phyloP scores from a whole-genome alignment of 768 basidiomycete genomes.

The Leccinum uliginosum region DNA sequence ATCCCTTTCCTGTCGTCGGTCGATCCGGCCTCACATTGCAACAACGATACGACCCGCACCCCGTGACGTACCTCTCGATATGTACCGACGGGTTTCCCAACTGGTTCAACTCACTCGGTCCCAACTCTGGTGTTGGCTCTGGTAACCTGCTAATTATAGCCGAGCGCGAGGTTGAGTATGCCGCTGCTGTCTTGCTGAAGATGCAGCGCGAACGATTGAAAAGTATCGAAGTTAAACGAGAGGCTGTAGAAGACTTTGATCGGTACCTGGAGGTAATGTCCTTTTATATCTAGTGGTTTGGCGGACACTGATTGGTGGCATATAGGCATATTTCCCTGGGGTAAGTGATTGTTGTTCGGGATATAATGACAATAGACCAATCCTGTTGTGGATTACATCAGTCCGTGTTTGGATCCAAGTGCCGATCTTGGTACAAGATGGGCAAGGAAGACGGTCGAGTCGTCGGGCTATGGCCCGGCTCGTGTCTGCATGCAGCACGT shows the following conservation, averaged over 20 bases:
- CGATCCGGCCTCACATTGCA: constrained; percentile 49
- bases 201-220: constrained; percentile 59
- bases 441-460: constrained; percentile 54
- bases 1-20: constrained; percentile 50
- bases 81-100: constrained; percentile 67
- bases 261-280: constrained; percentile 47
- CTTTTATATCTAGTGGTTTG: not conserved
- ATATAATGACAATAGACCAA: constrained; percentile 19
- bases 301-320: not conserved
- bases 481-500: constrained; percentile 46
- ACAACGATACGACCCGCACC: constrained; percentile 52
- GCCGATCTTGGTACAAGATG: constrained; percentile 61
- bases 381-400: constrained; percentile 19
- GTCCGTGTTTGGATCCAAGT: constrained; percentile 57
- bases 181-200: constrained; percentile 43
- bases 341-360: not conserved
- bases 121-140: constrained; percentile 51
- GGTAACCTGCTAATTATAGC: constrained; percentile 53
- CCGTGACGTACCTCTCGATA: constrained; percentile 54
- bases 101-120: constrained; percentile 55
- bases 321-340: constrained; percentile 13
- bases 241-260: constrained; percentile 54
- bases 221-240: constrained; percentile 58
- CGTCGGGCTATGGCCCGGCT: constrained; percentile 59
- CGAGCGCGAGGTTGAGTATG: constrained; percentile 53